Percentiles rank a stretch among this genome's conserved stretches.
Evolutionary conservation across 352 stramenopile genomes (phyloP).

Genomic region (Phytopythium ostracodes): DNA sequence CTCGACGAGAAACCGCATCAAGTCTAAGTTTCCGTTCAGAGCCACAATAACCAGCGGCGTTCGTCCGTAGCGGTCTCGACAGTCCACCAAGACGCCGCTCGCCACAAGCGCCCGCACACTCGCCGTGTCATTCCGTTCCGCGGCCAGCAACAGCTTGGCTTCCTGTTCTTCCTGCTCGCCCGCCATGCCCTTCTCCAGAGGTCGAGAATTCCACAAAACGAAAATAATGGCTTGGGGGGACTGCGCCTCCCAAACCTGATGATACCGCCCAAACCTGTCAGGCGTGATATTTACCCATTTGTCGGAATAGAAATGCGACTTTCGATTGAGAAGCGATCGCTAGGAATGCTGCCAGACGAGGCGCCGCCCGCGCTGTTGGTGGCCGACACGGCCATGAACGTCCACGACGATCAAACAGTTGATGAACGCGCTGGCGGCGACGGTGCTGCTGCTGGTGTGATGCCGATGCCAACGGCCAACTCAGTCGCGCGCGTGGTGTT

Average conservation of each 20-base stretch:
- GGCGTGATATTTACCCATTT: too few species aligned
- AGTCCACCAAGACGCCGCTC: not conserved
- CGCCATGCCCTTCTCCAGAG: too few species aligned
- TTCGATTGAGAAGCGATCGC: too few species aligned
- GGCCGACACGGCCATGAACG: not conserved
- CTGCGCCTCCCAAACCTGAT: too few species aligned
- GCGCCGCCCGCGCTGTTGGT: too few species aligned
- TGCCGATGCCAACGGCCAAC: not conserved
- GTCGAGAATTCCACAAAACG: too few species aligned
- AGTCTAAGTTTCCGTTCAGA: not conserved
- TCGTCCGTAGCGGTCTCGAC: not conserved
- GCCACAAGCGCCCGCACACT: not conserved
- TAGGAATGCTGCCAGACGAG: not conserved
- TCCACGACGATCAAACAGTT: not conserved
- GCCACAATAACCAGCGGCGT: not conserved
- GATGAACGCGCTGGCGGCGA: not conserved
- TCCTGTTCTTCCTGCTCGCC: too few species aligned
- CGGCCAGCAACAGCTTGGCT: not conserved
- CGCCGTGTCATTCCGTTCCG: not conserved
- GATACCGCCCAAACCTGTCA: too few species aligned
- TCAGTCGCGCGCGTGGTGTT: slow-evolving; percentile 34
- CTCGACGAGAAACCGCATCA: not conserved
- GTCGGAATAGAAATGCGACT: too few species aligned
- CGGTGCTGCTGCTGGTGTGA: too few species aligned
- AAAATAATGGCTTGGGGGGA: too few species aligned